phyloP scores from a whole-genome alignment of 169 alveolate genomes.

The Eimeria necatrix region DNA sequence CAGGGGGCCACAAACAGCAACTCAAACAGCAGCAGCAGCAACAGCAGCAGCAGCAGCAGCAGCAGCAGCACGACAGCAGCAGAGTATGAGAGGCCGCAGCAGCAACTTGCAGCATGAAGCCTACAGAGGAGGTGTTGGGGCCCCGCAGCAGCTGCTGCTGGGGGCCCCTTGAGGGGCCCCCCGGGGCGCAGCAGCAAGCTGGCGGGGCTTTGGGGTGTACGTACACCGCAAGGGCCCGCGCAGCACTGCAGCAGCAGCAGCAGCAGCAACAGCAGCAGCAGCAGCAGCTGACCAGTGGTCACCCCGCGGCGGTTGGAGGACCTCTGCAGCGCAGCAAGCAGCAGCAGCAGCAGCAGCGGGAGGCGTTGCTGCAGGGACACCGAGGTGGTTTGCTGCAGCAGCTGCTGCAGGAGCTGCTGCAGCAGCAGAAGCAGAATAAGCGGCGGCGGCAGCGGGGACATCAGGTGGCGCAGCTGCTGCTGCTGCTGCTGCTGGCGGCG shows the following conservation, averaged over 20 bases:
- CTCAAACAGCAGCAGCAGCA: neutral
- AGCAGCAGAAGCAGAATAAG: constrained; percentile 13
- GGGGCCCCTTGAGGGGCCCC: constrained; percentile 4
- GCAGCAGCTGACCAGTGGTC: neutral
- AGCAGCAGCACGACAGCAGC: neutral
- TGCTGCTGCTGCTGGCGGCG: no score
- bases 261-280: neutral
- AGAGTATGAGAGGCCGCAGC: constrained; percentile 5
- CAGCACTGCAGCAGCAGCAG: neutral
- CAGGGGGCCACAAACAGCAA: neutral
- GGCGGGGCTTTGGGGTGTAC: neutral
- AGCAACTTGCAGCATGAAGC: neutral
- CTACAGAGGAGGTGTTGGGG: neutral
- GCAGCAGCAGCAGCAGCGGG: neutral
- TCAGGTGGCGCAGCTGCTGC: no score
- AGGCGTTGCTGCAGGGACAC: neutral
- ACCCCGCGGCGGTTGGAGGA: neutral
- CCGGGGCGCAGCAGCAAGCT: neutral
- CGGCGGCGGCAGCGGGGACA: no score
- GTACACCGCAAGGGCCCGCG: no score
- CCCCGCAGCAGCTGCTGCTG: no score
- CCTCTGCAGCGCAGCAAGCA: neutral
- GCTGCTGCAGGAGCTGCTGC: neutral
- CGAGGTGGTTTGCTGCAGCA: neutral
- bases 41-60: neutral